Conservation (phyloP, 306 rosid genomes). For the Cicer chorassanicum region DNA sequence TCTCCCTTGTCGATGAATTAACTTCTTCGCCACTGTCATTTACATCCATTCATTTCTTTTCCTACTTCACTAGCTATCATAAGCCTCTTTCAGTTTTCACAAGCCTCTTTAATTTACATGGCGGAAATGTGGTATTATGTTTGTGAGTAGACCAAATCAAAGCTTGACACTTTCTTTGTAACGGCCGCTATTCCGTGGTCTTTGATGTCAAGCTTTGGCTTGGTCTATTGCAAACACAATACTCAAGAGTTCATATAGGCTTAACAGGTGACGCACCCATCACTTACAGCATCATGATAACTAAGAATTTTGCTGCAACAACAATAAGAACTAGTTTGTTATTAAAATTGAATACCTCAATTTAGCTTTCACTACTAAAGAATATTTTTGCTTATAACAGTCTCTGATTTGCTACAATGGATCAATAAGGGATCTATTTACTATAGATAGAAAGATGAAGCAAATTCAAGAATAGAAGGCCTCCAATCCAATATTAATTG, state of each 20-base stretch:
- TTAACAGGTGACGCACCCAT: not conserved
- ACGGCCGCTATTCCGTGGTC: not conserved
- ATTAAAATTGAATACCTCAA: not conserved
- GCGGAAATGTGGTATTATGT: not conserved
- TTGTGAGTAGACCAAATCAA: constrained; percentile 1
- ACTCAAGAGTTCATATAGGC: not conserved
- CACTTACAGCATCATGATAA: not conserved
- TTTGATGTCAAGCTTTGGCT: not conserved
- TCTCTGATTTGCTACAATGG: too few relatives aligned
- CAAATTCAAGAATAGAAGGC: not conserved
- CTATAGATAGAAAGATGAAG: not conserved
- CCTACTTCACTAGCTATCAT: constrained; percentile 14
- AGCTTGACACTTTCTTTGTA: not conserved
- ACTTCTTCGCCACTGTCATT: constrained; percentile 11
- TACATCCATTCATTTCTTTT: constrained; percentile 45
- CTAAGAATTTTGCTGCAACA: not conserved
- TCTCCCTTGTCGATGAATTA: constrained; percentile 52
- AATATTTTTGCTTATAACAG: too few relatives aligned
- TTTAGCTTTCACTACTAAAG: not conserved
- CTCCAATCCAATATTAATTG: not conserved
- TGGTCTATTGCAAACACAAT: not conserved
- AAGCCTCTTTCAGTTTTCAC: not conserved
- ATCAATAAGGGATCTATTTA: too few relatives aligned
- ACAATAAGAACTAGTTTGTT: not conserved
- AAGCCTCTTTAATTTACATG: not conserved